Conservation (phyloP, 768 basidiomycete species). For the Holtermanniella nyarrowii region DNA sequence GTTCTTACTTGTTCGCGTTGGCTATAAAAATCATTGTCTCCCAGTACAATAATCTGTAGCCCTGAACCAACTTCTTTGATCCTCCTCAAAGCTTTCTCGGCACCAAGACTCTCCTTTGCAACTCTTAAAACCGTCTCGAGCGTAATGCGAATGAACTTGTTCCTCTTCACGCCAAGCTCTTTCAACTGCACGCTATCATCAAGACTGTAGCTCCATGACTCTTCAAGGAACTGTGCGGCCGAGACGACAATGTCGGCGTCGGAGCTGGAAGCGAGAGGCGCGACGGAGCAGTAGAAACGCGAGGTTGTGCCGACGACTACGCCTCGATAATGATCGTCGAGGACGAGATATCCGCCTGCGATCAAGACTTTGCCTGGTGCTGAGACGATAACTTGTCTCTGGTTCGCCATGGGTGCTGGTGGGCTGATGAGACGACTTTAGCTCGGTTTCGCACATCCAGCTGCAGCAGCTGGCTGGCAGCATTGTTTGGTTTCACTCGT, state of each 20-base stretch:
- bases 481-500: no score
- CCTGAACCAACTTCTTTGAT: slow-evolving; percentile 28
- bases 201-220: slow-evolving; percentile 64
- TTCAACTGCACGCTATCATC: slow-evolving; percentile 5
- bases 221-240: slow-evolving; percentile 82
- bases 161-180: slow-evolving; percentile 40
- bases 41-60: slow-evolving; percentile 73
- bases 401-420: no score
- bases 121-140: slow-evolving; percentile 66
- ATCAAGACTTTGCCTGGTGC: slow-evolving; percentile 90
- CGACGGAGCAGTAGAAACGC: slow-evolving; percentile 76
- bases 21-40: slow-evolving; percentile 97
- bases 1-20: slow-evolving; percentile 66
- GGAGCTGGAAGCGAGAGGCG: slow-evolving; percentile 6
- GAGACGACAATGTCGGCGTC: slow-evolving; percentile 54
- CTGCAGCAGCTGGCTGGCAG: no score
- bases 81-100: slow-evolving; percentile 8
- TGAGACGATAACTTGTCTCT: no score
- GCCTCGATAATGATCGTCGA: slow-evolving; percentile 76
- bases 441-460: no score
- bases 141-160: slow-evolving; percentile 88
- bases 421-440: no score
- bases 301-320: slow-evolving; percentile 85
- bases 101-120: slow-evolving; percentile 47
- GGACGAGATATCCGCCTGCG: slow-evolving; percentile 93